Evolutionary conservation across 805 yeast species (phyloP).

Genomic region (Candida jianshihensis): DNA sequence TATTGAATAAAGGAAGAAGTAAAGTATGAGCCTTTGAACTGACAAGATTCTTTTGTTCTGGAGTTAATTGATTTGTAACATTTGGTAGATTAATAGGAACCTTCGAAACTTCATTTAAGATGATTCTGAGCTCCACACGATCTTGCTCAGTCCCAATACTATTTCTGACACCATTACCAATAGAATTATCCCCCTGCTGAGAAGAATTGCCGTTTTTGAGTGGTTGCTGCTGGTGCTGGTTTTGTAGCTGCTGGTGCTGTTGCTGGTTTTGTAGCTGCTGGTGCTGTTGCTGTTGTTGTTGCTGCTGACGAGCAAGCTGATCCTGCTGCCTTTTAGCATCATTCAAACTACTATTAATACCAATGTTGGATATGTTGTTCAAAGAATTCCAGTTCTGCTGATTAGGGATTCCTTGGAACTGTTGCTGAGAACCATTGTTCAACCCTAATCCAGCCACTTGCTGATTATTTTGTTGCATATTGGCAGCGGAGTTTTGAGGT

Average conservation of each 20-base stretch:
- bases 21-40: slow-evolving; percentile 45
- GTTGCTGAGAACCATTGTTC: not conserved
- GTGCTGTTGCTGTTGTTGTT: slow-evolving; percentile 6
- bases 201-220: too few species aligned
- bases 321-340: slow-evolving; percentile 2
- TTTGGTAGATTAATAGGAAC: slow-evolving; percentile 63
- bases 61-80: slow-evolving; percentile 52
- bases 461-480: not conserved
- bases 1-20: slow-evolving; percentile 45
- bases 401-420: not conserved
- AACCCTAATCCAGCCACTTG: too few species aligned
- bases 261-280: slow-evolving; percentile 11
- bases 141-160: slow-evolving; percentile 50
- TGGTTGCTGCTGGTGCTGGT: not conserved
- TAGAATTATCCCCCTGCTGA: too few species aligned
- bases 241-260: slow-evolving; percentile 5
- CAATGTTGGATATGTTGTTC: not conserved
- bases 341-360: slow-evolving; percentile 1
- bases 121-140: slow-evolving; percentile 50
- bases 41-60: slow-evolving; percentile 57
- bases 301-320: slow-evolving; percentile 2
- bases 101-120: slow-evolving; percentile 62
- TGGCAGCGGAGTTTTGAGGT: not conserved
- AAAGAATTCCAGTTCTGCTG: slow-evolving; percentile 8
- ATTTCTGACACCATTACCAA: too few species aligned